Base-by-base conservation (phyloP, 2,329 filamentous ascomycete genomes). In the Colletotrichum sp. region DNA sequence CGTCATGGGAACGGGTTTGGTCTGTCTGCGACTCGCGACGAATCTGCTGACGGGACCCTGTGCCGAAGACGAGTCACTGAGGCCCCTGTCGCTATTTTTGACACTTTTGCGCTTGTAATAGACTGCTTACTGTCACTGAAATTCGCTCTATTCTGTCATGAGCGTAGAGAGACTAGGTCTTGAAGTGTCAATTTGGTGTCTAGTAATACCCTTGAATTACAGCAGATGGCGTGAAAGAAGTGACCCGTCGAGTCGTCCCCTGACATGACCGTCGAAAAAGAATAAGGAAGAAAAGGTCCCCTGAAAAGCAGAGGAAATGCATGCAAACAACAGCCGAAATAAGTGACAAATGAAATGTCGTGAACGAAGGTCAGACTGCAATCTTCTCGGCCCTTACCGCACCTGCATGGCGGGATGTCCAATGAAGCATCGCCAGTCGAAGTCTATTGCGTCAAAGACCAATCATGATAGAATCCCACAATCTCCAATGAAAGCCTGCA, bases 401-500 rank as follows among this genome's bases (percentile, higher is more conserved):
- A 60, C 71, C 71, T 74, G 59, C 64, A 30, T 55, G 39, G 18
- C 26, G 7, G 15, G 44, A 52, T 32, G 18, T 66, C 70, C 70
- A 69, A 69, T 69, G 48, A 65, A 74, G 64, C 70, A 65, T 65
- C 70, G 64, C 28, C 64, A 32, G 64, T 71, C 55, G 22, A 52
- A 73, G 59, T 68, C 60, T 76, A 69, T 76, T 30, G 34, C 36
- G 30, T 22, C 30, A 18, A 66, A 55, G 65, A 18, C 74, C 63
- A 69, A 65, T 68, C 28, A 69, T 7, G 10, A 52, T 12, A 39
- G 59, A 26, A 34, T 63, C 55, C 34, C 62, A 18, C 74, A 74
- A 52, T 68, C 59, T 69, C 74, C 57, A 73, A 75, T 65, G 39
- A 73, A 30, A 66, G 24, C 48, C 70, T 76, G 48, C 28, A 44